phyloP scores from a whole-genome alignment of 2,329 filamentous ascomycete genomes.

The Ceratocystiopsis sp. region DNA sequence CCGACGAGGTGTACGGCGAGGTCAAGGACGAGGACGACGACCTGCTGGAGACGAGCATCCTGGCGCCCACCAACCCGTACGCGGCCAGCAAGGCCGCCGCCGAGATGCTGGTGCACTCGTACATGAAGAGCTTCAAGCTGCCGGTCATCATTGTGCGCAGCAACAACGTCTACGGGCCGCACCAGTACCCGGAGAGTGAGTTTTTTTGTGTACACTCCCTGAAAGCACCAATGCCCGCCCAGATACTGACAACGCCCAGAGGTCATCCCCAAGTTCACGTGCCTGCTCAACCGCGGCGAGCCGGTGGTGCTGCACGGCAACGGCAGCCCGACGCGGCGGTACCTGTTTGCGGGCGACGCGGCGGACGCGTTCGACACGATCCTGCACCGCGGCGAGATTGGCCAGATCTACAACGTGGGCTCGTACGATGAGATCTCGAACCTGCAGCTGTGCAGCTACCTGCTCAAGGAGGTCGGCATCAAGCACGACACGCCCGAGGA shows the following conservation, averaged over 20 bases:
- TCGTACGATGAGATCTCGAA: constrained; percentile 67
- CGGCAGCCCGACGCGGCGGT: constrained; percentile 56
- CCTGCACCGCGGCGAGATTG: constrained; percentile 56
- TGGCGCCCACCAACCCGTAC: constrained; percentile 70
- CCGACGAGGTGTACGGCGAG: constrained; percentile 75
- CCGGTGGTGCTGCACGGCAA: constrained; percentile 62
- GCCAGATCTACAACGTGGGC: constrained; percentile 69
- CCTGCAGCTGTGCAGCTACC: constrained; percentile 45
- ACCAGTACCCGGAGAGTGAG: constrained; percentile 71
- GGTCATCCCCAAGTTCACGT: constrained; percentile 70
- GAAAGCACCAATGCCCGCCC: no score
- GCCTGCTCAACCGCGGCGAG: constrained; percentile 46
- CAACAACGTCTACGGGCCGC: constrained; percentile 75
- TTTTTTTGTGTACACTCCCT: constrained; percentile 4
- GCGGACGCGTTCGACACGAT: constrained; percentile 74
- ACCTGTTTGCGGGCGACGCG: constrained; percentile 64
- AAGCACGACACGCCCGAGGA: constrained; percentile 31
- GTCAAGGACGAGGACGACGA: constrained; percentile 56
- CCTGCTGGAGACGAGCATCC: constrained; percentile 53
- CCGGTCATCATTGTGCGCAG: constrained; percentile 65
- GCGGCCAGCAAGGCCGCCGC: constrained; percentile 67
- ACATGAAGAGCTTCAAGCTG: constrained; percentile 66
- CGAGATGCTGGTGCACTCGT: constrained; percentile 78
- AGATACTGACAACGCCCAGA: no score
- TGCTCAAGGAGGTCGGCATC: constrained; percentile 47